A percentile compares a stretch with the other conserved stretches of the same genome.
Evolutionary conservation across 768 basidiomycete genomes (phyloP).

Genomic region (Amanita rubescens): DNA sequence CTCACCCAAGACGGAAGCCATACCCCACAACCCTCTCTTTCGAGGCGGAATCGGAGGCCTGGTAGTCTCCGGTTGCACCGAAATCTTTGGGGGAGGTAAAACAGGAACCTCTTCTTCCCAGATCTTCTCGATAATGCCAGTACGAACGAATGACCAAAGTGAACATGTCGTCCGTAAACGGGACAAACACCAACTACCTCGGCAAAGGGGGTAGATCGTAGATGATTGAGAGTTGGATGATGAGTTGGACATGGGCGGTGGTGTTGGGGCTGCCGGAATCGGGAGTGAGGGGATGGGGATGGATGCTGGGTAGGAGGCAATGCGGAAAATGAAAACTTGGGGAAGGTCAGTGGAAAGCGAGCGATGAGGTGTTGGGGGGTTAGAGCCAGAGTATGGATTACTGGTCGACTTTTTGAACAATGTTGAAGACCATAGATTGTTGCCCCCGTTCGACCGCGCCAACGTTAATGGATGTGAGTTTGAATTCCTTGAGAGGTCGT

Average conservation of each 20-base stretch:
- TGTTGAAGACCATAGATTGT: constrained; percentile 45
- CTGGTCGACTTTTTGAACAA: constrained; percentile 45
- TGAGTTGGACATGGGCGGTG: constrained; percentile 23
- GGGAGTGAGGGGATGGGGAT: constrained; percentile 27
- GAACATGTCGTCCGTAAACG: constrained; percentile 84
- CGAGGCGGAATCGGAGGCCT: constrained; percentile 55
- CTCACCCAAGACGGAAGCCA: constrained; percentile 56
- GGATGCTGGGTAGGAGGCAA: constrained; percentile 27
- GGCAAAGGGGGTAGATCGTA: constrained; percentile 74
- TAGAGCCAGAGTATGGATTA: constrained; percentile 16
- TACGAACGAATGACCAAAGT: constrained; percentile 83
- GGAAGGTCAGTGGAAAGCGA: constrained; percentile 27
- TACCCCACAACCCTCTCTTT: constrained; percentile 58
- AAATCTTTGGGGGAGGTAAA: constrained; percentile 19
- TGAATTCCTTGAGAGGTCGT: constrained; percentile 19
- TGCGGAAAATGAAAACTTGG: constrained; percentile 64
- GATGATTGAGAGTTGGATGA: constrained; percentile 25
- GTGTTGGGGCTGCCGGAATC: constrained; percentile 19
- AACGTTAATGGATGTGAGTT: constrained; percentile 25
- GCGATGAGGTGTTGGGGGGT: constrained; percentile 21
- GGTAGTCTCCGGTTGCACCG: constrained; percentile 17
- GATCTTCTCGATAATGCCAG: constrained; percentile 72
- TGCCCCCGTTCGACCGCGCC: constrained; percentile 23
- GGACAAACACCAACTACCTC: constrained; percentile 78
- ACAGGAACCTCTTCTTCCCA: constrained; percentile 78